Evolutionary conservation across 345 rosid species (phyloP).

Genomic region (Linum lewisii): DNA sequence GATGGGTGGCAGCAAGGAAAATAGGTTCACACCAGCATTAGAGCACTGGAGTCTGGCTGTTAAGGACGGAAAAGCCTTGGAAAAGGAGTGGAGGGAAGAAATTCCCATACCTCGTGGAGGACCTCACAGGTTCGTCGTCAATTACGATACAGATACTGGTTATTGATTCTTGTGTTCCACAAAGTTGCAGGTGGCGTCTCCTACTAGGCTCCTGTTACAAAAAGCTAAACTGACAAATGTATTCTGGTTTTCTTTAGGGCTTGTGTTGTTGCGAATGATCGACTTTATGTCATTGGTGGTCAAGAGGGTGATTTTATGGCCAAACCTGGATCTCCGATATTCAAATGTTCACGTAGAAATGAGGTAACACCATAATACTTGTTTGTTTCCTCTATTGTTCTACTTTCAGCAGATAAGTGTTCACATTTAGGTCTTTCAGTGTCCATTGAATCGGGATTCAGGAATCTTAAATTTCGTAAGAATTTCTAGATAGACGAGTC

Average conservation of each 20-base stretch:
- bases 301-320: conserved; percentile 99
- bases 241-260: conserved; percentile 37
- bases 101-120: conserved; percentile 95
- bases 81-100: conserved; percentile 80
- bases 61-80: conserved; percentile 74
- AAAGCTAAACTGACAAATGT: background rate
- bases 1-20: conserved; percentile 98
- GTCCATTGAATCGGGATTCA: background rate
- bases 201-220: background rate
- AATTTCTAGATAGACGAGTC: background rate
- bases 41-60: conserved; percentile 94
- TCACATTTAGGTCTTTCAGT: background rate
- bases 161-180: background rate
- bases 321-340: conserved; percentile 93
- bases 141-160: background rate
- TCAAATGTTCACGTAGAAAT: conserved; percentile 86
- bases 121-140: conserved; percentile 70
- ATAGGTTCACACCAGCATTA: conserved; percentile 71
- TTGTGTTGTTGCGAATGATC: conserved; percentile 65
- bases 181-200: background rate
- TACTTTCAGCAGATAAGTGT: background rate
- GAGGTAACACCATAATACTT: conserved; percentile 39
- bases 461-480: background rate
- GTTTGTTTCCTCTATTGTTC: background rate
- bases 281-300: conserved; percentile 72